Evolutionary conservation across 306 rosid species (phyloP).

Genomic region (Mucuna pruriens): DNA sequence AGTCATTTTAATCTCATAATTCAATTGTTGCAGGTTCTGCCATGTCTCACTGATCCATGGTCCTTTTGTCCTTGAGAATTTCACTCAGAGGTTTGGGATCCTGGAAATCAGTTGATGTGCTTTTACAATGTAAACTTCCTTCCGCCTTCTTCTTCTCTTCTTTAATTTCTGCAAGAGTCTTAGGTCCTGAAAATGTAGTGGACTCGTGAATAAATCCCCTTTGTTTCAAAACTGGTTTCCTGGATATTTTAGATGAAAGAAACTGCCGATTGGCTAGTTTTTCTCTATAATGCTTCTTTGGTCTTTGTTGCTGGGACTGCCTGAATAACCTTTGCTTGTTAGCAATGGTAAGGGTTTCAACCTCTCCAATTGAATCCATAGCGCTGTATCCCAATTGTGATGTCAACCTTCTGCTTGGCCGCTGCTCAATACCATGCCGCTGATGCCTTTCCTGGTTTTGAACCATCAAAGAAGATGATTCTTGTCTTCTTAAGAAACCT

Average conservation of each 20-base stretch:
- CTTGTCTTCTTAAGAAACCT: slow-evolving; percentile 54
- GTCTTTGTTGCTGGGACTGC: slow-evolving; percentile 52
- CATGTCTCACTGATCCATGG: slow-evolving; percentile 39
- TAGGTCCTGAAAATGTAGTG: slow-evolving; percentile 67
- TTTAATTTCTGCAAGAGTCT: slow-evolving; percentile 73
- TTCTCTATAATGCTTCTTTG: slow-evolving; percentile 55
- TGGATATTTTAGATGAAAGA: slow-evolving; percentile 46
- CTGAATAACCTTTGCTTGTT: slow-evolving; percentile 45
- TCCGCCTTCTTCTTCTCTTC: slow-evolving; percentile 58
- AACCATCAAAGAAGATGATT: slow-evolving; percentile 47
- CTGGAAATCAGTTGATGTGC: slow-evolving; percentile 50
- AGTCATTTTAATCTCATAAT: slow-evolving; percentile 19
- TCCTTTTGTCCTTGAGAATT: slow-evolving; percentile 65
- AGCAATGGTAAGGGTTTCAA: slow-evolving; percentile 43
- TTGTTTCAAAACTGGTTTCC: slow-evolving; percentile 48
- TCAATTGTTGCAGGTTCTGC: slow-evolving; percentile 34
- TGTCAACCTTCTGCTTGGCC: slow-evolving; percentile 54
- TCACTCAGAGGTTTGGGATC: slow-evolving; percentile 71
- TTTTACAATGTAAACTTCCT: slow-evolving; percentile 41
- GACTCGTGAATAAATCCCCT: slow-evolving; percentile 41
- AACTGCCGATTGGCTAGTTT: slow-evolving; percentile 38
- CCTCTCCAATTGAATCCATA: slow-evolving; percentile 42
- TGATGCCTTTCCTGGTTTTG: slow-evolving; percentile 40
- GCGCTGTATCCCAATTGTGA: slow-evolving; percentile 50
- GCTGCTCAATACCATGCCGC: slow-evolving; percentile 41